Base-by-base conservation (phyloP, 192 early-diverging fungal species). In the Entomortierella chlamydospora region DNA sequence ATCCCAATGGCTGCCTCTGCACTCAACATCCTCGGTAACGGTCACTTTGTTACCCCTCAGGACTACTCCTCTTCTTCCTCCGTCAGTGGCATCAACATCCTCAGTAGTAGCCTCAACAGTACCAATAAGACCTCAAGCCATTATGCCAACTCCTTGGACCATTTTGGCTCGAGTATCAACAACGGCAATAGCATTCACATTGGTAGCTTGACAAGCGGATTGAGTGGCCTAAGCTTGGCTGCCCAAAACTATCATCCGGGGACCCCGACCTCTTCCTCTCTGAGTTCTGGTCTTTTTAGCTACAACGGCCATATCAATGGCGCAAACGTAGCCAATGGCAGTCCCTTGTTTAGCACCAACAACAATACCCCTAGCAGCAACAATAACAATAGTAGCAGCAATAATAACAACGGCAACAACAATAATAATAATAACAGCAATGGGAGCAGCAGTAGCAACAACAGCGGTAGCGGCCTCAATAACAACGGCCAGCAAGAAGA, bases 401-500 rank as follows among this genome's bases (percentile, higher is more conserved):
- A 20, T n/a, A 63, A 42, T 37, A 65, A 17, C 45, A 47, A 47
- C 45, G 15, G 15, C 50, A 64, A 29, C 42, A 56, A 28, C 64
- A 67, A 23, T 9, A 39, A 12, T 7, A 55, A 25, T 49, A 65
- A 41, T 51, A 54, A n/a, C 20, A 55, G 49, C 41, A 41, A 47
- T 37, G 49, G 37, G n/a, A 57, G 26, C 61, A 63, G 49, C 28
- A 17, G 33, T 30, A 47, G 20, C 15, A 47, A 12, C 15, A 47
- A 47, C 28, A 17, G 30, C n/a, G 47, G 45, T 28, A 54, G 25
- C 31, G 22, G 29, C 55, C 55, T 8, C 29, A 57, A 33, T 43
- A 65, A 52, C 33, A 57, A 31, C 2, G 37, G 28, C 56, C 41
- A 52, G 42, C 68, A 56, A 30, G 95, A 99, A 71, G 98, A 99